phyloP scores from a whole-genome alignment of 1,139 yeast genomes.

The Scheffersomyces stambukii region DNA sequence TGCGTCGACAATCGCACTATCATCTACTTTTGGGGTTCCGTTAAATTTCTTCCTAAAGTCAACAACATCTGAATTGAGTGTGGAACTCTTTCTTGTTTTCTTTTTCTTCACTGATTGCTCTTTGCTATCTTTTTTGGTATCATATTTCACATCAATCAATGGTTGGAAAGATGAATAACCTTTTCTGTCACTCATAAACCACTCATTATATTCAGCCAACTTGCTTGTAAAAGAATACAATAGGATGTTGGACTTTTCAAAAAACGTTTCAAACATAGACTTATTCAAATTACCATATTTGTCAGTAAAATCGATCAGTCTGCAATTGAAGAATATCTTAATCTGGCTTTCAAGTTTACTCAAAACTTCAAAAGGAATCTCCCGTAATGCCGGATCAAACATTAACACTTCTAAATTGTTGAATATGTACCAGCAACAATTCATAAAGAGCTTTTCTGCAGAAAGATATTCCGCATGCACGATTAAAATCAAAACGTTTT shows the following conservation, averaged over 20 bases:
- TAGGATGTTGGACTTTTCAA: slow-evolving; percentile 15
- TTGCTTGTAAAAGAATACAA: slow-evolving; percentile 18
- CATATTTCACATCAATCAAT: slow-evolving; percentile 37
- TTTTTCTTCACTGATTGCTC: slow-evolving; percentile 16
- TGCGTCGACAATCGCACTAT: slow-evolving; percentile 22
- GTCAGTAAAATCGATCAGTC: slow-evolving; percentile 17
- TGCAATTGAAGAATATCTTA: slow-evolving; percentile 25
- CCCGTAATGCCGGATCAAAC: slow-evolving; percentile 40
- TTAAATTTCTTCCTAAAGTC: slow-evolving; percentile 22
- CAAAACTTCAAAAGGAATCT: slow-evolving; percentile 25
- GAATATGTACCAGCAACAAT: slow-evolving; percentile 66
- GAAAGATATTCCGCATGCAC: slow-evolving; percentile 49
- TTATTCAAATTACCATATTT: slow-evolving; percentile 5
- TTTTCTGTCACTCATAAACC: slow-evolving; percentile 45
- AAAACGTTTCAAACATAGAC: slow-evolving; percentile 12
- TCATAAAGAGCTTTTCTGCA: slow-evolving; percentile 53
- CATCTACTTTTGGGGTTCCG: slow-evolving; percentile 4
- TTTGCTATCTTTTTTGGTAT: slow-evolving; percentile 7
- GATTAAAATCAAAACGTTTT: slow-evolving; percentile 57
- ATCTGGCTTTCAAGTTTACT: slow-evolving; percentile 26
- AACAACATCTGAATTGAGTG: slow-evolving; percentile 16
- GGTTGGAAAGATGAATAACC: slow-evolving; percentile 45
- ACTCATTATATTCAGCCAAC: slow-evolving; percentile 30
- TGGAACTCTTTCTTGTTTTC: slow-evolving; percentile 28
- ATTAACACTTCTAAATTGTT: slow-evolving; percentile 63